Base-by-base conservation (phyloP, 352 stramenopile genomes). In the Globisporangium acanthophoron region DNA sequence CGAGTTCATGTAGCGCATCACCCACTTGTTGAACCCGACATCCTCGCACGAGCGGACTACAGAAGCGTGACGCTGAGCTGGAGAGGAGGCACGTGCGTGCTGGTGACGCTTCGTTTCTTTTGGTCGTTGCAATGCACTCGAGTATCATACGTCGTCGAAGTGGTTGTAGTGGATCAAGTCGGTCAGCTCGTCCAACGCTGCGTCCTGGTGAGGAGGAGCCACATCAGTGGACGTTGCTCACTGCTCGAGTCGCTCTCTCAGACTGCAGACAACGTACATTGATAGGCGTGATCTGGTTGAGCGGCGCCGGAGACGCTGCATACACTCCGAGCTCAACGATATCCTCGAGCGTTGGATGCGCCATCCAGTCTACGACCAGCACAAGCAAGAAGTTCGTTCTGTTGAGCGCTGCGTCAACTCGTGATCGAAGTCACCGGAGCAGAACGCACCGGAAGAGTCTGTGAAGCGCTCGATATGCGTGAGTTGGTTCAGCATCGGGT, bases 401-500 rank as follows among this genome's bases (percentile, higher is more conserved):
- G n/a, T 48, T n/a, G 40, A 20, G 40, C 18, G 15, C 15, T 45
- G 40, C 3, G 16, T 44, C 40, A 20, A 20, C 40, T 7, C 37
- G 37, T 41, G 37, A 2, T 41, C 5, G 12, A 37, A 9, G 2
- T 40, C 48, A 27, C 56, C 78, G 71, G 15, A 11, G 2, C 9
- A 33, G 16, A 5, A 54, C 52, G 11, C 57, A 85, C 77, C 68
- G 51, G 37, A 29, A 3, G 58, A 67, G 44, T 89, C 76, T 13
- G 75, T 79, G 45, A 89, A 87, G 9, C 79, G 75, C n/a, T 83
- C 66, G 18, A 71, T 61, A 6, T 76, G 66, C 3, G 79, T 87
- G 21, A 90, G 66, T 20, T 75, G 63, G 45, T 87, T 70, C 13
- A 87, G 71, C 61, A 87, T 67, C 21, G 77, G 71, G 33, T 90